Evolutionary conservation across 2,329 filamentous ascomycete species (phyloP), one percentile per base, ranked within the genome.

Genomic region (Botrytis fabae): DNA sequence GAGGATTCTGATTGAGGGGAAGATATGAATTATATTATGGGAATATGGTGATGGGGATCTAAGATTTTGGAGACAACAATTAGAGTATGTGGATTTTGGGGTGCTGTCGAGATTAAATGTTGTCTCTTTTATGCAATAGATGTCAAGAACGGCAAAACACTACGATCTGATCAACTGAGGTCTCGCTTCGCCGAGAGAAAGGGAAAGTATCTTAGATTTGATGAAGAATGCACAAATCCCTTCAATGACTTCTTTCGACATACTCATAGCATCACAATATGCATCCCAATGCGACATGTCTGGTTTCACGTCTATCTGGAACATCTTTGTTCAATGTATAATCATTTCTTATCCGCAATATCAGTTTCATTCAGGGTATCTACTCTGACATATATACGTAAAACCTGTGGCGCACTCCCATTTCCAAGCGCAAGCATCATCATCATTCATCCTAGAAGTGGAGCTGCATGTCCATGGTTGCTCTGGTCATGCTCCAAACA

Each of bases 211-310:
- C 42, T 14, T 44, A 16, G 42, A 44, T 44, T 44, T 44, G 42
- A 14, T 44, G 42, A 16, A 14, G 42, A 16, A 16, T 44, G 9
- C 14, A 44, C 14, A 16, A 12, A 16, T 44, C 4, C 2, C 42
- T 44, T 12, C n/a, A 0, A 44, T 10, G 4, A 12, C 4, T 44
- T 18, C 16, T 18, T 20, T 63, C 4, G 2, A 22, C 0, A 1
- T 32, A 46, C 35, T 18, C 7, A 14, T 32, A 46, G 22, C 2
- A 46, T 46, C 9, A 16, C 22, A 22, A 25, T 22, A 40, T 40
- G n/a, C 22, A 32, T 1, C 6, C n/a, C 2, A 4, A 9, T 48
- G 22, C 46, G 4, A 48, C 12, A 48, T 10, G 10, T 46, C 18
- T 46, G 12, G 8, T 40, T 1, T n/a, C 4, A 35, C 16, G 1